Percentiles rank a stretch among this genome's conserved stretches.
Evolutionary conservation across 371 early-diverging fungal genomes (phyloP).

Genomic region (Mortierella sp.): DNA sequence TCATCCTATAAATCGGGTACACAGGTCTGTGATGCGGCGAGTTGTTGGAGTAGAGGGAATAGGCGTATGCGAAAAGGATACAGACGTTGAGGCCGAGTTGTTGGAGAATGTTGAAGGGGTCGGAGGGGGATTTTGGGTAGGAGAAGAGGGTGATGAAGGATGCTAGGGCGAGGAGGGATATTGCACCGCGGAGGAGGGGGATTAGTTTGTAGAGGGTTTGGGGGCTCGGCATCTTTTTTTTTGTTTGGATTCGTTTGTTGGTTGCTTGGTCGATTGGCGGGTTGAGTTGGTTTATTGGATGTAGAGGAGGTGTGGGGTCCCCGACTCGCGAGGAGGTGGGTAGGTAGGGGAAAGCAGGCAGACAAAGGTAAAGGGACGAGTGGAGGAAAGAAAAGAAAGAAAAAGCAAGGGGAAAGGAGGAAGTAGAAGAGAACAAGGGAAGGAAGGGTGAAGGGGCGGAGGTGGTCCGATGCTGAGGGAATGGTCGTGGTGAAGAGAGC

Average conservation of each 20-base stretch:
- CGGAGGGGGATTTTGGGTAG: neutral
- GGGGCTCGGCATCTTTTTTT: neutral
- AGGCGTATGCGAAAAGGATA: constrained; percentile 25
- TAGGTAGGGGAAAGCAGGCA: neutral
- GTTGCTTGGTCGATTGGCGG: no score
- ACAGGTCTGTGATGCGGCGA: neutral
- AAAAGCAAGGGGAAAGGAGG: neutral
- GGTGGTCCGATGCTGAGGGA: neutral
- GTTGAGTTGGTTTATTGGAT: no score
- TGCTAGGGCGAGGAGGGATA: constrained; percentile 15
- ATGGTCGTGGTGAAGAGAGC: neutral
- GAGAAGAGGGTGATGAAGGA: constrained; percentile 24
- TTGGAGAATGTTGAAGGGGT: neutral
- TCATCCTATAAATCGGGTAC: constrained; percentile 7
- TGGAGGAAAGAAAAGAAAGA: neutral
- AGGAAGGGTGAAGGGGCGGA: neutral
- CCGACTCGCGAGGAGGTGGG: neutral
- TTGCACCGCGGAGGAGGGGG: constrained; percentile 12
- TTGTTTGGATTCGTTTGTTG: no score
- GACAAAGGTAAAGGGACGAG: no score
- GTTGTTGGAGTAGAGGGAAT: constrained; percentile 14
- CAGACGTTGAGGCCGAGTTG: constrained; percentile 24
- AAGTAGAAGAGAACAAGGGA: neutral
- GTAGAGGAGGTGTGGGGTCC: neutral
- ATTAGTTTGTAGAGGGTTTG: neutral